These are phyloP conservation scores for Phytophthora brassicae DNA, from an alignment of 352 stramenopile genomes.

Conservation along the genomic window DNA sequence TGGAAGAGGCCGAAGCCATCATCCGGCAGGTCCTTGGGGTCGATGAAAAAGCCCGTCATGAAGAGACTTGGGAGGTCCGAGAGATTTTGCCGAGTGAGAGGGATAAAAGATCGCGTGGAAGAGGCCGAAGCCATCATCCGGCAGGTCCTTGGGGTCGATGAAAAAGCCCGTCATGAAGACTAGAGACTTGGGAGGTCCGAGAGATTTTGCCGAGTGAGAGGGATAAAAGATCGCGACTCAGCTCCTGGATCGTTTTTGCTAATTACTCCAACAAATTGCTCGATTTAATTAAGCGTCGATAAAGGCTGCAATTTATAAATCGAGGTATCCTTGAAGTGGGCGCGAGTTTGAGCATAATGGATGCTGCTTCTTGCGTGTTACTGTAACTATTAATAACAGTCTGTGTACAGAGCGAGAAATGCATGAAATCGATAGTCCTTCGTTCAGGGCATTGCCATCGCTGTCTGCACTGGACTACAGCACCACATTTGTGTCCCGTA, in stretches of 20 bases:
- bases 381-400: no score
- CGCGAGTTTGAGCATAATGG: no score
- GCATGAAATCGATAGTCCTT: no score
- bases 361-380: no score
- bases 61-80: conserved; percentile 21
- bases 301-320: neutral
- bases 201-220: conserved; percentile 40
- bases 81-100: conserved; percentile 40
- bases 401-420: neutral
- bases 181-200: conserved; percentile 25
- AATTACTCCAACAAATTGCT: conserved; percentile 26
- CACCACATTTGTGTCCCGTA: neutral
- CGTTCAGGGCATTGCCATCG: no score
- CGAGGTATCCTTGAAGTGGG: neutral
- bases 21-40: conserved; percentile 82
- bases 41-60: conserved; percentile 79
- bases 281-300: neutral
- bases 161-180: conserved; percentile 60
- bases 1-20: conserved; percentile 80
- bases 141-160: conserved; percentile 87
- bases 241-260: conserved; percentile 13
- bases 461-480: neutral
- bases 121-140: conserved; percentile 61
- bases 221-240: neutral
- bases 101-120: neutral